Conservation (phyloP, 2,329 filamentous ascomycete species). For the Fusarium brachygibbosum region DNA sequence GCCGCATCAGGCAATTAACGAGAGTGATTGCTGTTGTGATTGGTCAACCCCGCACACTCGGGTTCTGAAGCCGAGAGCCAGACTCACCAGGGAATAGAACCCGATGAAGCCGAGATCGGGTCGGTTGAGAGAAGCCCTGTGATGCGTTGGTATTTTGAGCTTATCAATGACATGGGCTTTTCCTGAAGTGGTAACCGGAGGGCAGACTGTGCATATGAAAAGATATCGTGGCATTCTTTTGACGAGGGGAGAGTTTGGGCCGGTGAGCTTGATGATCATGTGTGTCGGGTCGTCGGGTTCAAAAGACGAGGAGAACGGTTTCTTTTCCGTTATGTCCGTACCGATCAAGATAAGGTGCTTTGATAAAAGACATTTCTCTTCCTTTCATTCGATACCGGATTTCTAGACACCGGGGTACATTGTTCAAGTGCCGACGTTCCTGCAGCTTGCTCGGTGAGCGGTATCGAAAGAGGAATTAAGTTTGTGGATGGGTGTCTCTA, state of each 20-base stretch:
- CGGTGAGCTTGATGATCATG: neutral
- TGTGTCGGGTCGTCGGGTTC: slow-evolving; percentile 1
- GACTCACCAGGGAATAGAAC: neutral
- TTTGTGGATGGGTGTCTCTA: neutral
- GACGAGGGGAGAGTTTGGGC: neutral
- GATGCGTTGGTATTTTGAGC: slow-evolving; percentile 1
- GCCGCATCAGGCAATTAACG: slow-evolving; percentile 17
- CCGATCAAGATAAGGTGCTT: neutral
- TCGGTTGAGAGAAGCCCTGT: neutral
- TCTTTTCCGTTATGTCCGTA: slow-evolving; percentile 3
- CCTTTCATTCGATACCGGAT: neutral
- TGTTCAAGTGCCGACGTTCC: slow-evolving; percentile 6
- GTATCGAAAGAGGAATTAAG: neutral
- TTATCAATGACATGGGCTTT: neutral
- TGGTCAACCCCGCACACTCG: slow-evolving; percentile 4
- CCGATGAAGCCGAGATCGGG: slow-evolving; percentile 6
- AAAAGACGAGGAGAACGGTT: neutral
- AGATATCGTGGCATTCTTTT: slow-evolving; percentile 4
- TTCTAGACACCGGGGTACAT: neutral
- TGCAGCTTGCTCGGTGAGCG: neutral
- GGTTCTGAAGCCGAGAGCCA: slow-evolving; percentile 12
- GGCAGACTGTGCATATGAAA: slow-evolving; percentile 13
- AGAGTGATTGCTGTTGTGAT: neutral
- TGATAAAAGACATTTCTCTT: neutral
- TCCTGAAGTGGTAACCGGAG: slow-evolving; percentile 1